Base-by-base conservation (phyloP, 75 land plant genomes). In the Selaginella tamariscina region DNA sequence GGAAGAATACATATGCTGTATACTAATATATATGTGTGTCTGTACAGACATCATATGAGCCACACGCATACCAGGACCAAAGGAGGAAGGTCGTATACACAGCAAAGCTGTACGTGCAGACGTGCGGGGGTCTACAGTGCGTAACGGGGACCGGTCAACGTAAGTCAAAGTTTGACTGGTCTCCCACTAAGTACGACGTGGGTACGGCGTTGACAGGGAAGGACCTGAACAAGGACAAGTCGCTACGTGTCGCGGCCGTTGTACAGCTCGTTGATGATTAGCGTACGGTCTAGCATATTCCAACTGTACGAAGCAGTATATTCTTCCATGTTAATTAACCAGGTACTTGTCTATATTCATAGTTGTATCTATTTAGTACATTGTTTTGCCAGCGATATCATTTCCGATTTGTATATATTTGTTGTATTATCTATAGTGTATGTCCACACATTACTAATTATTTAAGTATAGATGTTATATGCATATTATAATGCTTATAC, bases 251-350 rank as follows among this genome's bases (percentile, higher is more conserved):
- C 2, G 72, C 70, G 2, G 70, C 76, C 33, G 78, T 68, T 33
- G 70, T 76, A 22, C 78, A 76, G 75, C 66, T 76, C 24, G 72
- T 76, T 30, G 78, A 72, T 65, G 77, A 75, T 64, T 56, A 49
- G 49, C 5, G 49, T 15, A 39, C 5, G 49, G 49, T 15, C 11
- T n/a, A n/a, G n/a, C n/a, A n/a, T n/a, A n/a, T n/a, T n/a, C n/a
- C n/a, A n/a, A n/a, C n/a, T n/a, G n/a, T n/a, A n/a, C n/a, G n/a
- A n/a, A n/a, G n/a, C n/a, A n/a, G n/a, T n/a, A n/a, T n/a, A n/a
- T n/a, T n/a, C n/a, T n/a, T n/a, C n/a, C n/a, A n/a, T n/a, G n/a
- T n/a, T n/a, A n/a, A n/a, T n/a, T n/a, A n/a, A n/a, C n/a, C n/a
- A n/a, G n/a, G n/a, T n/a, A n/a, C n/a, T n/a, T n/a, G n/a, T n/a